Base-by-base conservation (phyloP, 2,329 filamentous ascomycete genomes). In the Cladophialophora immunda region DNA sequence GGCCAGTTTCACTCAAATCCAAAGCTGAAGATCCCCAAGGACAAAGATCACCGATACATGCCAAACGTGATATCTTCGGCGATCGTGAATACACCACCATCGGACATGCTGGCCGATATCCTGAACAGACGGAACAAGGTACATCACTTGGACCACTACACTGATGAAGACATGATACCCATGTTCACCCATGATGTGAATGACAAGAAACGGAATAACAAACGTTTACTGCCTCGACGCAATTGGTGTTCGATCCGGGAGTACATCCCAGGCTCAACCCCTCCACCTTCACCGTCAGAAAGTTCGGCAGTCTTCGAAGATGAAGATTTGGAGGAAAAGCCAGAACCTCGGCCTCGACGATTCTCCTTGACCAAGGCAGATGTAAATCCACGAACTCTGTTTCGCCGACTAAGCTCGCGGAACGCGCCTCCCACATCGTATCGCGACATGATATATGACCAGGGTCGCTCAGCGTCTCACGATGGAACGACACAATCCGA, bases 1-100 rank as follows among this genome's bases (percentile, higher is more conserved):
- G 95, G 95, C 1, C 94, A 97, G 72, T 98, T 99, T 80, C 97
- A 94, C 80, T 95, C 92, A 9, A 96, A 96, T 76, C 90, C 93
- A 15, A 95, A 93, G 78, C 83, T 94, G 25, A 85, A 89, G 5
- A 82, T 97, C 34, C 83, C 92, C 2, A 98, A 97, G 78, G 92
- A 98, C 79, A 89, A 89, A 71, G 95, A 99, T 77, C 94, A 95
- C 75, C 87, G 95, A 68, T 99, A 99, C 77, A 99, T 99, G 91
- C 92, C 93, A 4, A 99, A 99, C 74, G 82, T 99, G 67, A 89
- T 98, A 72, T 96, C 93, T 0, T 97, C 94, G 0, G 93, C 94
- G 13, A 98, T 99, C 76, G 94, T 91, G 73, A 97, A 99, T 76
- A 89, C 91, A 15, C 95, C 96, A 4, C 92, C 94, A 19, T 91